Evolutionary conservation across 2,329 filamentous ascomycete genomes (phyloP), one percentile per base, ranked within the genome.

Genomic region (Aspergillus tanneri): DNA sequence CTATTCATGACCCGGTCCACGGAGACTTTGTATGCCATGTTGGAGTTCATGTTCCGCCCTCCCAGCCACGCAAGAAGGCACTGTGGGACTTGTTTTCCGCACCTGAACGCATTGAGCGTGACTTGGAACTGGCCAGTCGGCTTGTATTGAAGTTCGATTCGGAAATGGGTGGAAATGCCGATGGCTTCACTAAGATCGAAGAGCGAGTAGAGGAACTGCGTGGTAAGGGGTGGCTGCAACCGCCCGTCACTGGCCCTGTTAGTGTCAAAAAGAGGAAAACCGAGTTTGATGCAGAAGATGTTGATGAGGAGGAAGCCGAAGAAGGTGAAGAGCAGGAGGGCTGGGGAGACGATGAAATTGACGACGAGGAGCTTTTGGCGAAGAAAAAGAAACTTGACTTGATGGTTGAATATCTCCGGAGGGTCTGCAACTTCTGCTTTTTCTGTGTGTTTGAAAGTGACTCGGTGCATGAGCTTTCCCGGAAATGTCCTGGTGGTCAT

Each of bases 371-470:
- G 32, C 76, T 96, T 30, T 70, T 96, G 46, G 81, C 85, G 32
- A 93, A 95, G 78, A 97, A 97, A 81, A 97, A 99, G 77, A 91
- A 93, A 64, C 82, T 99, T 41, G 93, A 99, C 71, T 78, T 99
- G 27, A 80, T 96, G 69, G 93, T 97, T 44, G 93, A 99, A 72
- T 99, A 99, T 68, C 80, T 99, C 50, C 90, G 93, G 43, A 86
- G 93, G 12, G 93, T 99, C 43, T 95, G 95, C 79, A 96, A 93
- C 72, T 97, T 99, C 74, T 99, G 93, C 76, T 96, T 99, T 77
- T 99, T 97, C 76, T 99, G 93, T 68, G 95, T 99, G 4, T 97
- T 99, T 59, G 93, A 99, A 72, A 93, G 90, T 64, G 93, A 99
- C 69, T 97, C 92, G 0, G 86, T 97, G 18, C 93, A 99, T 64